Conservation (phyloP, 495 filamentous ascomycete species). For the Neurospora intermedia region DNA sequence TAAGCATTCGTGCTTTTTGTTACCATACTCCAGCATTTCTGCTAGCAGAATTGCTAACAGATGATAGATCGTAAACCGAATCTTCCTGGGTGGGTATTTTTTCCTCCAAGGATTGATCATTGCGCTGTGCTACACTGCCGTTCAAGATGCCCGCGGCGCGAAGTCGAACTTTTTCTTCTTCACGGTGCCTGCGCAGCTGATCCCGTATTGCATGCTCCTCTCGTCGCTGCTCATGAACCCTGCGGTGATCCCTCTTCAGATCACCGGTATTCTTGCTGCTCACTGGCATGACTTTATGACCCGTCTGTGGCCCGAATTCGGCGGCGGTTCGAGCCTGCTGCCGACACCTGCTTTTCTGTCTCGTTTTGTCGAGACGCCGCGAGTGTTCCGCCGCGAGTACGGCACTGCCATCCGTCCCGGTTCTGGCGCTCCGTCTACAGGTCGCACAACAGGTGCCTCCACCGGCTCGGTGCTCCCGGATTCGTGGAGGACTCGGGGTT, state of each 20-base stretch:
- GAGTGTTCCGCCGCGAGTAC: conserved; percentile 37
- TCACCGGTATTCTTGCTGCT: conserved; percentile 65
- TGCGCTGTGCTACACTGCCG: conserved; percentile 68
- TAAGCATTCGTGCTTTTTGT: conserved; percentile 4
- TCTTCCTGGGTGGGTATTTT: conserved; percentile 35
- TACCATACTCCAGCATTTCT: background rate
- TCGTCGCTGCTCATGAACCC: conserved; percentile 49
- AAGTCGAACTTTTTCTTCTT: conserved; percentile 65
- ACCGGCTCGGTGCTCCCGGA: conserved; percentile 37
- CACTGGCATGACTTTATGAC: conserved; percentile 82
- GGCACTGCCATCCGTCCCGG: conserved; percentile 44
- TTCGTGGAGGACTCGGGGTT: conserved; percentile 55
- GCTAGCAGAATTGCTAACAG: conserved; percentile 11
- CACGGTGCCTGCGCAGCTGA: conserved; percentile 59
- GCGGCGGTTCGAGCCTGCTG: conserved; percentile 62
- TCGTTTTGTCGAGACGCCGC: conserved; percentile 44
- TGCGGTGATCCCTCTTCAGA: conserved; percentile 38
- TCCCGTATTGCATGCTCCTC: conserved; percentile 67
- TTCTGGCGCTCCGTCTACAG: conserved; percentile 22
- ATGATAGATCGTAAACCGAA: conserved; percentile 35
- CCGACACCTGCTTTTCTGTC: conserved; percentile 57
- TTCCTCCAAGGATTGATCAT: conserved; percentile 62
- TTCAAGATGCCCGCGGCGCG: conserved; percentile 67
- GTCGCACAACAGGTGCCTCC: conserved; percentile 25
- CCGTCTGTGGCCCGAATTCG: conserved; percentile 71